A percentile compares a stretch with the other conserved stretches of the same genome.
Conservation (phyloP, 2,329 filamentous ascomycete genomes). For the Curvularia lunata region DNA sequence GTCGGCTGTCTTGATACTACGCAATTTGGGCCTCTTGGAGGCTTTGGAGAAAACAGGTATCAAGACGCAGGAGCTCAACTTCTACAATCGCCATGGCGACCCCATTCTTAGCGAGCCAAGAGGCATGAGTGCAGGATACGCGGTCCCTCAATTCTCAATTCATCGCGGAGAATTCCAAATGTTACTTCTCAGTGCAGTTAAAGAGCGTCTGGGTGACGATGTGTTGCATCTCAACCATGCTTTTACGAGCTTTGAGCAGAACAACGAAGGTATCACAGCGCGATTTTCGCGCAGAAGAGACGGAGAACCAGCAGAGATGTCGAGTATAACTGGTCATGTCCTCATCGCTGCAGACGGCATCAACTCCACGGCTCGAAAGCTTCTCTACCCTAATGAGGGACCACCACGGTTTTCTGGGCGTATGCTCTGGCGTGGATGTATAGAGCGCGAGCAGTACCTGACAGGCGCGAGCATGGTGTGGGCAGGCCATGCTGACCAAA, state of each 20-base stretch:
- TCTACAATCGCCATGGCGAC: constrained; percentile 55
- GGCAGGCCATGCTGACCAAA: constrained; percentile 56
- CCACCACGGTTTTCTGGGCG: constrained; percentile 55
- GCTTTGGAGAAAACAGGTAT: constrained; percentile 51
- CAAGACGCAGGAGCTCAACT: constrained; percentile 54
- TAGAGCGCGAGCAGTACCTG: constrained; percentile 51
- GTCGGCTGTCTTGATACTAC: constrained; percentile 54
- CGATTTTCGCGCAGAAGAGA: constrained; percentile 43
- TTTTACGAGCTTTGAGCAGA: constrained; percentile 48
- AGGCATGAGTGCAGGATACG: constrained; percentile 52
- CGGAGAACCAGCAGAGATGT: constrained; percentile 35
- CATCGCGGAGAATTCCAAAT: constrained; percentile 57
- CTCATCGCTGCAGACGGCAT: constrained; percentile 55
- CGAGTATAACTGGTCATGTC: constrained; percentile 43
- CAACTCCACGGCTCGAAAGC: constrained; percentile 51
- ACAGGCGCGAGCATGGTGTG: constrained; percentile 55
- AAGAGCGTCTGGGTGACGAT: constrained; percentile 50
- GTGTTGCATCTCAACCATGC: constrained; percentile 52
- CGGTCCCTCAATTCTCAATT: constrained; percentile 54
- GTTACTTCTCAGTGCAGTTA: constrained; percentile 52
- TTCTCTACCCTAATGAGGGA: constrained; percentile 54
- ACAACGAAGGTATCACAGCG: constrained; percentile 48
- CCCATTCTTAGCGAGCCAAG: constrained; percentile 53
- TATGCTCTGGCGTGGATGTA: constrained; percentile 56
- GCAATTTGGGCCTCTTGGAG: constrained; percentile 53